Conservation (phyloP, 495 filamentous ascomycete genomes). For the Recurvomyces mirabilis region DNA sequence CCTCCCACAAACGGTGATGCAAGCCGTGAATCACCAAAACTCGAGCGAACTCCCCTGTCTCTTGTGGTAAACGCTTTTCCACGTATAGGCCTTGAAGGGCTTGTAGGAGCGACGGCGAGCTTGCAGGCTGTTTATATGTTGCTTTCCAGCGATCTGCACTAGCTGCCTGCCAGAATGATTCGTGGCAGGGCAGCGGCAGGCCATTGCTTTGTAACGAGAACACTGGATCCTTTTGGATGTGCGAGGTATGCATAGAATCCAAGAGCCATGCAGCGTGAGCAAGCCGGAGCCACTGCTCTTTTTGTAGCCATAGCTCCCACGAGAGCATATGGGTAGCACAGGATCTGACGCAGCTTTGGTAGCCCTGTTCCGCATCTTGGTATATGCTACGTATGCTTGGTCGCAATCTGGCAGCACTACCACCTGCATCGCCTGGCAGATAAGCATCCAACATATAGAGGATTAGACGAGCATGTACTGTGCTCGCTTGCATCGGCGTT, state of each 20-base stretch:
- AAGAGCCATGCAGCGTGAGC: constrained; percentile 41
- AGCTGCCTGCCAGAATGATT: constrained; percentile 37
- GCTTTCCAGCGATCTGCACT: constrained; percentile 29
- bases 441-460: too few species aligned
- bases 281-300: constrained; percentile 33
- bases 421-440: too few species aligned
- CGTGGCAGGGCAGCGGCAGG: constrained; percentile 36
- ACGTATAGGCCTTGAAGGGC: constrained; percentile 40
- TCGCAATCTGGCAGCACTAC: too few species aligned
- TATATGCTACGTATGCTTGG: too few species aligned
- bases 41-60: constrained; percentile 38
- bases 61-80: constrained; percentile 36
- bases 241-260: constrained; percentile 38
- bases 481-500: too few species aligned
- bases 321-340: too few species aligned
- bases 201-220: constrained; percentile 36
- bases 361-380: too few species aligned
- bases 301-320: constrained; percentile 24
- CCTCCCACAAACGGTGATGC: constrained; percentile 42
- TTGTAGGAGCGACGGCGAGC: too few species aligned
- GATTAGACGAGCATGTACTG: too few species aligned
- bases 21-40: constrained; percentile 41
- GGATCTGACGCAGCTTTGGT: too few species aligned
- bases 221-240: constrained; percentile 31
- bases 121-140: too few species aligned